Evolutionary conservation across 2,329 filamentous ascomycete genomes (phyloP).

Genomic region (Venturiaceae sp.): DNA sequence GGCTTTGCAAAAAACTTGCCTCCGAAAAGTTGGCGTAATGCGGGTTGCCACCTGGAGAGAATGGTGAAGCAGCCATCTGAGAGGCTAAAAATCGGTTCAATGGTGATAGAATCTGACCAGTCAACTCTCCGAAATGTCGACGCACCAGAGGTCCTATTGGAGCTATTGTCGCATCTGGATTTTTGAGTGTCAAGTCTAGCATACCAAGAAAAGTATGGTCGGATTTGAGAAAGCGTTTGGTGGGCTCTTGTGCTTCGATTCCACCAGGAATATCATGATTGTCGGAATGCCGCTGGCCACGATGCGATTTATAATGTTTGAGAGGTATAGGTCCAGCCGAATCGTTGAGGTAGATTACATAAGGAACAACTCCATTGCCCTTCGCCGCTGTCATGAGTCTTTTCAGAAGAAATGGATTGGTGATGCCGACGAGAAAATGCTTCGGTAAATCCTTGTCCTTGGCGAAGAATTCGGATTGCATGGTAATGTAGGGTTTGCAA

Average conservation of each 20-base stretch:
- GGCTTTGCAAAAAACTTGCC: conserved; percentile 24
- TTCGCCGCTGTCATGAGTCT: conserved; percentile 18
- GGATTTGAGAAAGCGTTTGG: conserved; percentile 28
- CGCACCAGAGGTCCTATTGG: conserved; percentile 26
- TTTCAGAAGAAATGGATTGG: conserved; percentile 31
- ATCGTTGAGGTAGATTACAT: conserved; percentile 26
- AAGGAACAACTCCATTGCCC: conserved; percentile 14
- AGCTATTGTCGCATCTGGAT: conserved; percentile 9
- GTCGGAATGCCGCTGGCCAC: conserved; percentile 12
- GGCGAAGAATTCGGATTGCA: conserved; percentile 22
- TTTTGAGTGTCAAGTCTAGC: conserved; percentile 22
- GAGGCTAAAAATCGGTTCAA: conserved; percentile 30
- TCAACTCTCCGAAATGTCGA: conserved; percentile 30
- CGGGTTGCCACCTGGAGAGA: conserved; percentile 24
- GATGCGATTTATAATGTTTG: conserved; percentile 13
- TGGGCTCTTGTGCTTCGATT: conserved; percentile 25
- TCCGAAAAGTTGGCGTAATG: conserved; percentile 28
- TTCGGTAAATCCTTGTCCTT: conserved; percentile 15
- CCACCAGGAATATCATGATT: conserved; percentile 27
- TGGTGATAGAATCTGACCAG: conserved; percentile 29
- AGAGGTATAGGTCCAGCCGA: conserved; percentile 24
- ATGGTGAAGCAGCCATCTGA: conserved; percentile 14
- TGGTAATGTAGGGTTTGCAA: conserved; percentile 30
- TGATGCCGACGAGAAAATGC: conserved; percentile 29
- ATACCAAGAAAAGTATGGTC: conserved; percentile 22